Evolutionary conservation across 805 yeast genomes (phyloP).

Genomic region (Candida pini): DNA sequence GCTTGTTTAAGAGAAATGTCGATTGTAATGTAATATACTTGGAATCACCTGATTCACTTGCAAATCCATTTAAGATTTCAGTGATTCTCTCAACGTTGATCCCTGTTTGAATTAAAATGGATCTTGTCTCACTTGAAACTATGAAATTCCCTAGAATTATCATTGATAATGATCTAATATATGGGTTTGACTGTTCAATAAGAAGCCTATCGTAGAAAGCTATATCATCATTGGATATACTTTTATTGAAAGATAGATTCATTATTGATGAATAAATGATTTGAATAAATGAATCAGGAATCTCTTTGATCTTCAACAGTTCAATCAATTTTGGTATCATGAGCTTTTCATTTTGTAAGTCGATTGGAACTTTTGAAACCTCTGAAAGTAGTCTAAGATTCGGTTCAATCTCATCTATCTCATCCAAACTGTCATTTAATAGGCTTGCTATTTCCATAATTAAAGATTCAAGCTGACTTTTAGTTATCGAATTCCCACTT

Average conservation of each 20-base stretch:
- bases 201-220: not conserved
- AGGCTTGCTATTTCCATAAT: no score
- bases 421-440: not conserved
- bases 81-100: no score
- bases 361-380: conserved; percentile 6
- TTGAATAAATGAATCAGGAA: not conserved
- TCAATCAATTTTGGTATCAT: no score
- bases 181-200: not conserved
- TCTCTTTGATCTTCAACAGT: no score
- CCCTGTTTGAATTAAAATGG: conserved; percentile 3
- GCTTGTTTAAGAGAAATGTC: conserved; percentile 4
- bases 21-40: conserved; percentile 9
- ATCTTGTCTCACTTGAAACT: conserved; percentile 6
- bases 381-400: conserved; percentile 3
- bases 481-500: not conserved
- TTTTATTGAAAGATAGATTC: conserved; percentile 12
- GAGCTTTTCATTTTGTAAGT: conserved; percentile 6
- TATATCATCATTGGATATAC: not conserved
- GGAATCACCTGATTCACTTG: not conserved
- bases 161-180: conserved; percentile 9
- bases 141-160: conserved; percentile 15
- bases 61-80: no score
- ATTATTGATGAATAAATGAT: conserved; percentile 8
- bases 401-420: not conserved
- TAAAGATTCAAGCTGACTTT: not conserved